Conservation (phyloP, 164 flowering plant genomes). For the Vitis labrusca region DNA sequence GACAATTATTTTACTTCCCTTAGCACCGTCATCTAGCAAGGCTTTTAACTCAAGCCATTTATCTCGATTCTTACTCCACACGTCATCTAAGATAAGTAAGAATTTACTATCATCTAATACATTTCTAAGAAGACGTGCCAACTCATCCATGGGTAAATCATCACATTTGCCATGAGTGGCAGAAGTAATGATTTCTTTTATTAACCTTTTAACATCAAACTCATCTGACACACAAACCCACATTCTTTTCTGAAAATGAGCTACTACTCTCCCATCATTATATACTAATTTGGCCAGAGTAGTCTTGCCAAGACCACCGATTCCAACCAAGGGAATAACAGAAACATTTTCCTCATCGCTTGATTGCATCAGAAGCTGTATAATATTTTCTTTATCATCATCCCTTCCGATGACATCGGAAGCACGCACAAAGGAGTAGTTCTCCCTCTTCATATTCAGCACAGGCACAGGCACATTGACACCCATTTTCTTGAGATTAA, state of each 20-base stretch:
- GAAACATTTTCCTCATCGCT: not conserved
- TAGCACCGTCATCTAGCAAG: not conserved
- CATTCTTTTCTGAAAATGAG: not conserved
- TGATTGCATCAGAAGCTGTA: not conserved
- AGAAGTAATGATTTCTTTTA: not conserved
- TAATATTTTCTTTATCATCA: not conserved
- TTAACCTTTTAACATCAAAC: not conserved
- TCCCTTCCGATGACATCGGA: slow-evolving; percentile 7
- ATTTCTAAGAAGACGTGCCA: not conserved
- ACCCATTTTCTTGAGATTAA: not conserved
- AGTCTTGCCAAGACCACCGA: not conserved
- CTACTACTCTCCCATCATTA: not conserved
- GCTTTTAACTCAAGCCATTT: not conserved
- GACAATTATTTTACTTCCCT: not conserved
- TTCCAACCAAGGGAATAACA: not conserved
- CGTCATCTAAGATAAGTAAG: not conserved
- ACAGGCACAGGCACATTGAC: too few relatives aligned
- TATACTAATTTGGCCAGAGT: not conserved
- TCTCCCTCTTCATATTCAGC: not conserved
- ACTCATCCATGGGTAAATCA: not conserved
- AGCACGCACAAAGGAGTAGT: not conserved
- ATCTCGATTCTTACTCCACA: not conserved
- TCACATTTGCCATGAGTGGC: not conserved
- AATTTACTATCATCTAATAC: not conserved
- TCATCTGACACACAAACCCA: not conserved